A percentile compares a stretch with the other conserved stretches of the same genome.
Evolutionary conservation across 192 early-diverging fungal species (phyloP).

Genomic region (Pilaira anomala): DNA sequence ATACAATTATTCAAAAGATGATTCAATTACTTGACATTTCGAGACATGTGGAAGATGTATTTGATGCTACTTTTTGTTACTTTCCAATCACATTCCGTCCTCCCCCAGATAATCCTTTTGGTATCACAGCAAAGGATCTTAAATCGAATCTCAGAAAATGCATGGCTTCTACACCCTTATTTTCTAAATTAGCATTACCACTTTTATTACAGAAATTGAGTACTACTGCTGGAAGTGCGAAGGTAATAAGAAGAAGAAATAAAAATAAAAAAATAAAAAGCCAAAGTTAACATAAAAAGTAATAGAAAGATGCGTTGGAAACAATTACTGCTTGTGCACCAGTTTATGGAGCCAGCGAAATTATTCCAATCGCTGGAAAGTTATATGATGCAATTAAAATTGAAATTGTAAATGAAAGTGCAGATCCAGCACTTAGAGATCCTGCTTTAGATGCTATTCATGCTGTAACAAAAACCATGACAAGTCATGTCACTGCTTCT

Average conservation of each 20-base stretch:
- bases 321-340: constrained; percentile 74
- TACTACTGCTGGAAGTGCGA: constrained; percentile 80
- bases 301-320: constrained; percentile 84
- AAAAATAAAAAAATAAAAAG: neutral
- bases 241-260: constrained; percentile 45
- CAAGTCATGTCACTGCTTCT: constrained; percentile 41
- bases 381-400: constrained; percentile 73
- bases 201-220: constrained; percentile 86
- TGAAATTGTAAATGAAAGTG: constrained; percentile 49
- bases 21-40: constrained; percentile 75
- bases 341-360: constrained; percentile 66
- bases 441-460: constrained; percentile 63
- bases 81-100: constrained; percentile 99
- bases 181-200: constrained; percentile 80
- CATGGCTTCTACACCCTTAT: constrained; percentile 76
- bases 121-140: constrained; percentile 90
- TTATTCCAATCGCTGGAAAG: constrained; percentile 63
- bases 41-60: constrained; percentile 80
- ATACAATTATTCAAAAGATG: constrained; percentile 72
- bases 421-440: constrained; percentile 64
- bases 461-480: constrained; percentile 50
- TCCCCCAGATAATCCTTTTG: constrained; percentile 90
- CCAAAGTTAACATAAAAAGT: constrained; percentile 13
- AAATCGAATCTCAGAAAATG: constrained; percentile 69
- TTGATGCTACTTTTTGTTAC: constrained; percentile 97